These are phyloP conservation scores for Naegleria gruberi DNA, from an alignment of 208 protist genomes.

Conservation along the genomic window DNA sequence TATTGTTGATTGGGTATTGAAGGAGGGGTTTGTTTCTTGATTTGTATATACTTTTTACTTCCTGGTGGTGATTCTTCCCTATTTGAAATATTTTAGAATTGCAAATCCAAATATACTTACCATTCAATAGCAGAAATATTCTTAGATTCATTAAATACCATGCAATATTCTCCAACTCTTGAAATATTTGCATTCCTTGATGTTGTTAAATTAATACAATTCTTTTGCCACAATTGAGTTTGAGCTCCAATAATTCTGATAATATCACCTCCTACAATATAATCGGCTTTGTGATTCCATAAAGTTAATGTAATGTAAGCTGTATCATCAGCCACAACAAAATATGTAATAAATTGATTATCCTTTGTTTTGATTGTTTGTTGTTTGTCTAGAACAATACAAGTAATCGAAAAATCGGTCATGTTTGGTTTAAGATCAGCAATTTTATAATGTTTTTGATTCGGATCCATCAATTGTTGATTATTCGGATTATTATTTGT, in stretches of 20 bases:
- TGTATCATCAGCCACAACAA: background rate
- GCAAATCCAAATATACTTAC: no score
- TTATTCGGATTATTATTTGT: background rate
- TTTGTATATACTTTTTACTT: background rate
- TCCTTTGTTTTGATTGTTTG: background rate
- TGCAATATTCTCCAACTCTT: background rate
- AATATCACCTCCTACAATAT: background rate
- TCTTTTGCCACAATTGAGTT: background rate
- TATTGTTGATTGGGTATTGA: no score
- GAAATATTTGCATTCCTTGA: background rate
- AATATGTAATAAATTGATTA: background rate
- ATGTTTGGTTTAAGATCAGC: background rate
- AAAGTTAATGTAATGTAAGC: background rate
- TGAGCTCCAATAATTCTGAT: background rate
- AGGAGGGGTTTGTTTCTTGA: no score
- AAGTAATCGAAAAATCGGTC: background rate
- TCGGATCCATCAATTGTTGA: background rate
- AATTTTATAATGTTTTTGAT: conserved; percentile 19
- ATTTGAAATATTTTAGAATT: no score
- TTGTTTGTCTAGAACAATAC: background rate
- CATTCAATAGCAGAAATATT: background rate
- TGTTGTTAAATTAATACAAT: background rate
- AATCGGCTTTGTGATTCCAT: background rate
- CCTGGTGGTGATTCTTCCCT: background rate
- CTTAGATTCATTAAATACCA: background rate